Base-by-base conservation (phyloP, 257 asterid genomes). In the Anisodus tanguticus region DNA sequence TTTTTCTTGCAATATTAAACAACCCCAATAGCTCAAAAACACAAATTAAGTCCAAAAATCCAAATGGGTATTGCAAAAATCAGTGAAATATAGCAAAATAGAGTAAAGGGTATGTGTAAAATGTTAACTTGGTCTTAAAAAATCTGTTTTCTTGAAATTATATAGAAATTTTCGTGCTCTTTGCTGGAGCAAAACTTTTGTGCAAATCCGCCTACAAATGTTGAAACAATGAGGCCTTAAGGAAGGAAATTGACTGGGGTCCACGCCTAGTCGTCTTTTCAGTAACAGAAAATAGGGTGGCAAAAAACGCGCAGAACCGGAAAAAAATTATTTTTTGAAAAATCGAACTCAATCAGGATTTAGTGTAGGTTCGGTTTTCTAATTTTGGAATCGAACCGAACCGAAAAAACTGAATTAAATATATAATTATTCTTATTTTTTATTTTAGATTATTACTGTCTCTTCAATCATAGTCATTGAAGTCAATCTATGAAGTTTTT, bases 241-340 rank as follows among this genome's bases (percentile, higher is more conserved):
- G 51, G 51, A 67, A 22, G 76, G 51, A 68, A 68, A 68, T 68
- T 37, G 76, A 68, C 51, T 37, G 6, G 76, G 49, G 22, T 67
- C 49, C 10, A 67, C 37, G 76, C 22, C 19, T 13, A 67, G 22
- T 68, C 53, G 17, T 10, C 47, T 35, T 66, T 12, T 66, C 39
- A 68, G 51, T 37, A 68, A 31, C 39, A 2, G 54, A 39, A 69
- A 47, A 69, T 22, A 22, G 26, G 26, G 26, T 22, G 26, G 26
- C 26, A 22, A 22, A 22, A 22, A 22, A 22, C 26, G n/a, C 26
- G 0, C 26, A 22, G 26, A 22, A 22, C 26, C 26, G 26, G 0
- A 22, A 22, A 22, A 22, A 22, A 22, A 22, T 0, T 22, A 0
- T 22, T 22, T 22, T 22, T 22, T 22, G 26, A 22, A 22, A 22